Evolutionary conservation across 139 green algal genomes (phyloP).

Genomic region (Coccomyxa sp.): DNA sequence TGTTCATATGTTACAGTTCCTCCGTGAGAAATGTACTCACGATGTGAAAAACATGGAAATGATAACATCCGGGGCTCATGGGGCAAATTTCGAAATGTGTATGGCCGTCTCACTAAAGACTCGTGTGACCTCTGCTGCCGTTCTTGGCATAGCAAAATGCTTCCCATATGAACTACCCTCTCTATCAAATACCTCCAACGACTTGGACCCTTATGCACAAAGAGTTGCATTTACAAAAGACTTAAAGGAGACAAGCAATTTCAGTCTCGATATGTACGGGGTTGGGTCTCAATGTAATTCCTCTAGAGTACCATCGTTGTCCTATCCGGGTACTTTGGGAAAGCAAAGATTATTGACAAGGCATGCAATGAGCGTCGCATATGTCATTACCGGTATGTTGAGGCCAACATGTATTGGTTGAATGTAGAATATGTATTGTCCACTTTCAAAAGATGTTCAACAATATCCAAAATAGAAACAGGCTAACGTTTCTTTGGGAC

Average conservation of each 20-base stretch:
- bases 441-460: background rate
- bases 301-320: too few relatives aligned
- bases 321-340: too few relatives aligned
- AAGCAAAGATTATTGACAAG: too few relatives aligned
- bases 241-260: too few relatives aligned
- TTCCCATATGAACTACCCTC: slow-evolving; percentile 17
- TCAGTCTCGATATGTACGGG: background rate
- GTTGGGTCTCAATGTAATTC: too few relatives aligned
- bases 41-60: too few relatives aligned
- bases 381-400: background rate
- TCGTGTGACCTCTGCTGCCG: background rate
- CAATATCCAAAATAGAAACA: background rate
- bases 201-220: background rate
- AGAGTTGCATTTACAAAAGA: too few relatives aligned
- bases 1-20: too few relatives aligned
- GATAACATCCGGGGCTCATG: too few relatives aligned
- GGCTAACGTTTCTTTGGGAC: background rate
- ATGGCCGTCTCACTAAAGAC: too few relatives aligned
- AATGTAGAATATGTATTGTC: background rate
- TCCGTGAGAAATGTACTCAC: too few relatives aligned
- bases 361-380: background rate
- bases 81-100: too few relatives aligned
- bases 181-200: background rate
- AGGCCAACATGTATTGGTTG: background rate
- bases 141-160: slow-evolving; percentile 5